Base-by-base conservation (phyloP, 768 basidiomycete species). In the Lepiota brunneoincarnata region DNA sequence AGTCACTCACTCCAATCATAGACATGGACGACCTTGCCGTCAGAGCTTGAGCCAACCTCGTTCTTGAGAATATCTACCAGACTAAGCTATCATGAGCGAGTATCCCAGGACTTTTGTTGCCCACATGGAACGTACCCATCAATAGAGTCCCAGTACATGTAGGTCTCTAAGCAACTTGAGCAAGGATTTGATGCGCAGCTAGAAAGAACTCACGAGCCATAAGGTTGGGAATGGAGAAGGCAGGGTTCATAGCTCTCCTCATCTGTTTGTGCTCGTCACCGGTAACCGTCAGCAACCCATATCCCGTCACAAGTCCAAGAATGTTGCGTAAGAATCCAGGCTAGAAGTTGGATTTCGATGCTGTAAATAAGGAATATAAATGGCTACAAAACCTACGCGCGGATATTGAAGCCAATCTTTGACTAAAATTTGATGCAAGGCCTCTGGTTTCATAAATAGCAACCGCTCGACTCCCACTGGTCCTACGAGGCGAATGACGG, bases 191-290 rank as follows among this genome's bases (percentile, higher is more conserved):
- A 18, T 11, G 12, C 18, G 20, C 9, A 28, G 6, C 10, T 6
- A 24, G 15, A 20, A 14, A 5, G 11, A 17, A 66, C 72, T 54
- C 48, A 72, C 73, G 73, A 34, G 70, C 65, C 63, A 70, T 71
- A 26, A 74, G 65, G 51, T 72, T 79, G 2, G 72, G 65, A 21
- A 80, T 67, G 0, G 77, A 77, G 58, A 81, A 80, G 0, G 79
- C 79, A 0, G 79, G 77, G 49, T 77, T 79, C 75, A 81, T 78
- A 1, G 69, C 69, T 58, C 72, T 77, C 34, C 76, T 74, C 75
- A 81, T 77, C 46, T 71, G 71, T 56, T 71, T 77, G 58, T 80
- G 78, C 28, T 75, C 75, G 35, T 74, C 68, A 4, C 79, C 77
- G 1, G 77, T 80, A 15, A 76, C 73, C 0, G 79, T 79, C 40